These are phyloP conservation scores for Sequoia sempervirens DNA, from an alignment of 75 land plant species.

Conservation along the genomic window DNA sequence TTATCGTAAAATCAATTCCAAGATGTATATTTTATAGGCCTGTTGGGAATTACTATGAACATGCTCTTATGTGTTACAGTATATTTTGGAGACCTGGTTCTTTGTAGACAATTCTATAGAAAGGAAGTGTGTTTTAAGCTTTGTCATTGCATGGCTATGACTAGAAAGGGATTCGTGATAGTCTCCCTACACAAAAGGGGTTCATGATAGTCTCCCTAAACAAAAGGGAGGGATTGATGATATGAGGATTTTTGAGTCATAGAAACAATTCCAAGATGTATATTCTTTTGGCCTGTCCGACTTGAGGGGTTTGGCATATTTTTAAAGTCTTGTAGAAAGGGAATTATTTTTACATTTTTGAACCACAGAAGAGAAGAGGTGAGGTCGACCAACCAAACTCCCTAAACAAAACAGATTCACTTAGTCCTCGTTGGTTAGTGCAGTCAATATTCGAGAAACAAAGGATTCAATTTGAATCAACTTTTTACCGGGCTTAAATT, in stretches of 20 bases:
- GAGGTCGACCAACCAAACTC: no score
- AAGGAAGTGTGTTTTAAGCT: neutral
- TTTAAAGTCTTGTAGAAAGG: no score
- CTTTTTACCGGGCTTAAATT: neutral
- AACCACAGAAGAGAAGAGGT: no score
- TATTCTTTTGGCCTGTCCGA: no score
- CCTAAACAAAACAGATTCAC: no score
- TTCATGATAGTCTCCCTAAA: neutral
- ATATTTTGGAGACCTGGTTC: neutral
- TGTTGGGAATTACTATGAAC: neutral
- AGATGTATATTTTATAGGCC: no score
- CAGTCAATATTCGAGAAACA: neutral
- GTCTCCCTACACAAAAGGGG: neutral
- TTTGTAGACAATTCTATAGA: neutral
- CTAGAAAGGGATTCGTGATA: neutral
- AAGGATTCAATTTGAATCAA: neutral
- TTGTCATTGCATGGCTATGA: neutral
- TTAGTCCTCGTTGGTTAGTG: neutral
- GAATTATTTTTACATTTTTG: no score
- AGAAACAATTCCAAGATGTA: no score
- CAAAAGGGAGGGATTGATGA: no score
- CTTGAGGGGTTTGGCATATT: no score
- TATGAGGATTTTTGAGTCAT: no score
- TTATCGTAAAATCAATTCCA: no score
- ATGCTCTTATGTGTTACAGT: neutral